Evolutionary conservation across 1,284 basidiomycete species (phyloP), one percentile per base, ranked within the genome.

Genomic region (Moniliella sp.): DNA sequence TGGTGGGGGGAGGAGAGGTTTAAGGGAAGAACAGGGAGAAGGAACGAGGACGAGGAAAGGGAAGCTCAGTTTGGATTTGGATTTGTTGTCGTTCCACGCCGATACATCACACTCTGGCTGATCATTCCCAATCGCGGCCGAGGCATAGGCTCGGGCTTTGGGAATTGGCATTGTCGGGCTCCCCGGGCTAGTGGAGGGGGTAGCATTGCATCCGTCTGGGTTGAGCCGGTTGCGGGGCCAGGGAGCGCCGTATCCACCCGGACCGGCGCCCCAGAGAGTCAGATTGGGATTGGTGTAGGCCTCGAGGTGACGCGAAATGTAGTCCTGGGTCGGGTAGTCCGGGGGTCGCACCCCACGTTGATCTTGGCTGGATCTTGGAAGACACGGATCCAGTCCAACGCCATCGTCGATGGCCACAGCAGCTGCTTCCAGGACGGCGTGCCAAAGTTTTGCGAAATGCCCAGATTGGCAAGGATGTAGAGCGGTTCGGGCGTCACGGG

Each of bases 281-380:
- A 50, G 30, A 28, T 57, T 48, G 3, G 44, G 29, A 34, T 61
- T 56, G 10, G 28, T 44, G 33, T 61, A 61, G 9, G 47, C 54
- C 10, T 48, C 47, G 5, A 33, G 18, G 34, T 61, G 48, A 16
- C 42, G 38, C 18, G 53, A 35, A 28, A 61, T 61, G 31, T 61
- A 61, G 7, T 45, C 49, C 7, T 35, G 35, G 1, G 55, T 58
- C 1, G 53, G 57, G 12, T 28, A 40, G 21, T 37, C 62, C 12
- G 42, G 31, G 65, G 65, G 39, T 63, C 60, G 46, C 66, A 67
- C 1, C 64, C 48, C 2, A 53, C n/a, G n/a, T n/a, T 31, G n/a
- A n/a, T n/a, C n/a, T n/a, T n/a, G n/a, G n/a, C n/a, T n/a, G n/a
- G n/a, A n/a, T n/a, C n/a, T n/a, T n/a, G n/a, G n/a, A n/a, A 30